phyloP scores from a whole-genome alignment of 1,284 basidiomycete species.

The Meira nashicola region DNA sequence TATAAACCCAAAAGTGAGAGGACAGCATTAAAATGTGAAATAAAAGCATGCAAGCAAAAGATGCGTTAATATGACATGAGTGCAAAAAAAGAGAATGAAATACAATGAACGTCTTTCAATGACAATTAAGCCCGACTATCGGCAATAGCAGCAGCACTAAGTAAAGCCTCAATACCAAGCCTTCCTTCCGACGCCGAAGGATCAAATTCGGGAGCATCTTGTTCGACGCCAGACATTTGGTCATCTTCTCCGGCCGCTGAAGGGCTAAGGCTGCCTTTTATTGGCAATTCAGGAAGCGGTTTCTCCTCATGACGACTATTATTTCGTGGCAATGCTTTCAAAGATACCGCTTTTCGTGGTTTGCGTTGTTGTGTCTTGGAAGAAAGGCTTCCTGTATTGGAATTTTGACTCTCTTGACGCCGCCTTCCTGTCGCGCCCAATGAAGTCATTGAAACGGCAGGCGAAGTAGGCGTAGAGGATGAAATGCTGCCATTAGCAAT shows the following conservation, averaged over 20 bases:
- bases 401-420: neutral
- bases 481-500: neutral
- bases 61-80: no score
- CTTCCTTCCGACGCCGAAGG: neutral
- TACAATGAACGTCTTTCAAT: neutral
- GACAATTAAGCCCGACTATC: neutral
- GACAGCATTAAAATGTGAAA: no score
- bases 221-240: neutral
- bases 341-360: neutral
- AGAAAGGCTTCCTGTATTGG: neutral
- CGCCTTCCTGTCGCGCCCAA: neutral
- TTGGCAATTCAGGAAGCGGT: neutral
- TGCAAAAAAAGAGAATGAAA: neutral
- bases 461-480: neutral
- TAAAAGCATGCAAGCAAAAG: no score
- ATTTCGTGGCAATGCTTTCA: neutral
- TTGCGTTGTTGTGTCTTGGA: neutral
- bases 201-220: neutral
- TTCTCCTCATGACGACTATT: neutral
- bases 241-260: neutral
- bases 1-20: no score
- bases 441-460: neutral
- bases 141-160: conserved; percentile 9
- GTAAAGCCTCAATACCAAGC: conserved; percentile 8
- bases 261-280: neutral